phyloP scores from a whole-genome alignment of 2,329 filamentous ascomycete genomes.

The Blumeriella jaapii region DNA sequence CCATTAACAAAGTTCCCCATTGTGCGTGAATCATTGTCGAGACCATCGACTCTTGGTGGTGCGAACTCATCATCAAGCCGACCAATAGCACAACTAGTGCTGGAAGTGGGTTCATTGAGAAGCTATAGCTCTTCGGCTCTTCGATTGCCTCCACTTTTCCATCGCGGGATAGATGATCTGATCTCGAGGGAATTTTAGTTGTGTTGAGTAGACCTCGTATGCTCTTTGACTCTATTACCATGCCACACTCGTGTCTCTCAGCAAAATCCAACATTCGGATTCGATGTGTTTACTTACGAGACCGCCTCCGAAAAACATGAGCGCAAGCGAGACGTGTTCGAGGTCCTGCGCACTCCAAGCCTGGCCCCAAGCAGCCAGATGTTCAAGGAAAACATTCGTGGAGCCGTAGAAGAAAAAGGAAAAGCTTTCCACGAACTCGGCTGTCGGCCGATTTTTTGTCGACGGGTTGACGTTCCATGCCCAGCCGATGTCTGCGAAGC shows the following conservation, averaged over 20 bases:
- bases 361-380: conserved; percentile 60
- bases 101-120: conserved; percentile 81
- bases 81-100: conserved; percentile 76
- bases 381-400: conserved; percentile 88
- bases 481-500: conserved; percentile 86
- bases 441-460: conserved; percentile 53
- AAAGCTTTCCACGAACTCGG: conserved; percentile 81
- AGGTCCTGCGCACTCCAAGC: conserved; percentile 70
- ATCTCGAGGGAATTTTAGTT: conserved; percentile 19
- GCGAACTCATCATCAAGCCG: conserved; percentile 90
- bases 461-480: conserved; percentile 80
- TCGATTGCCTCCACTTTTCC: conserved; percentile 36
- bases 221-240: conserved; percentile 68
- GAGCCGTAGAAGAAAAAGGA: conserved; percentile 84
- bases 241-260: conserved; percentile 46
- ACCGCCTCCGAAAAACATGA: conserved; percentile 89
- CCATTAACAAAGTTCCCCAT: conserved; percentile 79
- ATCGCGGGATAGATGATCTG: conserved; percentile 34
- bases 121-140: conserved; percentile 54
- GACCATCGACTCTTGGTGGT: conserved; percentile 63
- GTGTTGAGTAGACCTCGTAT: conserved; percentile 58
- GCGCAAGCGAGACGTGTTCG: conserved; percentile 84
- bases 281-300: conserved; percentile 45
- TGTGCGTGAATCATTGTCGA: conserved; percentile 89
- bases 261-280: not conserved